Conservation (phyloP, 805 yeast species). For the Priceomyces melissophilus region DNA sequence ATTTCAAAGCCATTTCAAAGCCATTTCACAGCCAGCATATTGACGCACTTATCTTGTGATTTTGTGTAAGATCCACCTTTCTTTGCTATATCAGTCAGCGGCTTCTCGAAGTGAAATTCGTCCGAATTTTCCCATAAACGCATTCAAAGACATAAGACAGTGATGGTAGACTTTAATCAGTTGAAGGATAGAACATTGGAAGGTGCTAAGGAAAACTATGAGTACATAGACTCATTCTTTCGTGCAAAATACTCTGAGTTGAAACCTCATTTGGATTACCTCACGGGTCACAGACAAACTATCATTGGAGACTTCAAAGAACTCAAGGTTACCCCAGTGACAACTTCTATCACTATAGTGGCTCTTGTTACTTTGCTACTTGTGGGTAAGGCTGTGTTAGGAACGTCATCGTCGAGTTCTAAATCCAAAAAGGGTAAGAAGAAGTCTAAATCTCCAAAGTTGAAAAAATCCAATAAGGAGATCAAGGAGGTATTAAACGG, state of each 20-base stretch:
- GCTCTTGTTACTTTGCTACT: constrained; percentile 26
- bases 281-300: constrained; percentile 14
- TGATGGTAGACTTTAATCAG: constrained; percentile 1
- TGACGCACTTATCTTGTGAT: neutral
- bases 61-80: neutral
- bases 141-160: neutral
- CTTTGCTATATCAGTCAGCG: neutral
- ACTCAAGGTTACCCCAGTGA: constrained; percentile 30
- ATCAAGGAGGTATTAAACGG: constrained; percentile 38
- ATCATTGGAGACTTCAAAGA: constrained; percentile 26
- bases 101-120: neutral
- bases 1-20: neutral
- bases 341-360: constrained; percentile 29
- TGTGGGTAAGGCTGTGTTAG: constrained; percentile 15
- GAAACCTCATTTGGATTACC: constrained; percentile 8
- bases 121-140: neutral
- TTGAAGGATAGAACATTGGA: constrained; percentile 1
- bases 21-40: neutral
- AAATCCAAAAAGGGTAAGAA: constrained; percentile 16
- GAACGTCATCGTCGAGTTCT: constrained; percentile 5
- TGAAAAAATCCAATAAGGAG: constrained; percentile 37
- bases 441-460: constrained; percentile 35
- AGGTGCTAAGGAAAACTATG: neutral
- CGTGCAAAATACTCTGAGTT: constrained; percentile 10
- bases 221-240: constrained; percentile 7